These are phyloP conservation scores for Coniochaeta ligniaria DNA, from an alignment of 2,329 filamentous ascomycete genomes.

Conservation along the genomic window DNA sequence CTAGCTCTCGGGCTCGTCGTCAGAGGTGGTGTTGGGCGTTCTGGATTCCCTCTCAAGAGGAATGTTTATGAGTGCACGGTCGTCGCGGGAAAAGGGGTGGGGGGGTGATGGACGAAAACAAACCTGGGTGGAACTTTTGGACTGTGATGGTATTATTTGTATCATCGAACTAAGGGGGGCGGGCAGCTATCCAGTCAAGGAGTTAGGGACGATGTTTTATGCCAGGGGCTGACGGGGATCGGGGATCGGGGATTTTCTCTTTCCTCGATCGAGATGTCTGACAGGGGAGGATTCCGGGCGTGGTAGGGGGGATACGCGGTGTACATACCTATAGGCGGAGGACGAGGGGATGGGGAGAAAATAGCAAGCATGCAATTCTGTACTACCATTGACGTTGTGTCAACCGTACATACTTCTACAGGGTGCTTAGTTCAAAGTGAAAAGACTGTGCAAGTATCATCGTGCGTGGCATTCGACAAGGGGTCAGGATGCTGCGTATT, in stretches of 20 bases:
- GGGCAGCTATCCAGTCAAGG: too few relatives aligned
- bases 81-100: not conserved
- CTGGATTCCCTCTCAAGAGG: not conserved
- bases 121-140: not conserved
- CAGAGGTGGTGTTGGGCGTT: not conserved
- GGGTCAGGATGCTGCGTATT: too few relatives aligned
- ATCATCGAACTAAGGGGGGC: too few relatives aligned
- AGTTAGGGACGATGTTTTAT: too few relatives aligned
- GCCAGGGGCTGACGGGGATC: too few relatives aligned
- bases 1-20: too few relatives aligned
- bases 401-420: too few relatives aligned
- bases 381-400: not conserved
- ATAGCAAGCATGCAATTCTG: not conserved
- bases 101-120: not conserved
- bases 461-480: too few relatives aligned
- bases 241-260: not conserved
- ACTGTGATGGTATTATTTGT: not conserved
- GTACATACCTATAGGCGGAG: not conserved
- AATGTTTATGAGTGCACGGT: not conserved
- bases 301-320: not conserved
- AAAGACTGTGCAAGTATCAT: too few relatives aligned
- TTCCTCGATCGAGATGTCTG: not conserved
- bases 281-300: not conserved
- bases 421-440: too few relatives aligned
- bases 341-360: not conserved